phyloP scores from a whole-genome alignment of 2,329 filamentous ascomycete genomes.

The Arthrobotrys conoides region DNA sequence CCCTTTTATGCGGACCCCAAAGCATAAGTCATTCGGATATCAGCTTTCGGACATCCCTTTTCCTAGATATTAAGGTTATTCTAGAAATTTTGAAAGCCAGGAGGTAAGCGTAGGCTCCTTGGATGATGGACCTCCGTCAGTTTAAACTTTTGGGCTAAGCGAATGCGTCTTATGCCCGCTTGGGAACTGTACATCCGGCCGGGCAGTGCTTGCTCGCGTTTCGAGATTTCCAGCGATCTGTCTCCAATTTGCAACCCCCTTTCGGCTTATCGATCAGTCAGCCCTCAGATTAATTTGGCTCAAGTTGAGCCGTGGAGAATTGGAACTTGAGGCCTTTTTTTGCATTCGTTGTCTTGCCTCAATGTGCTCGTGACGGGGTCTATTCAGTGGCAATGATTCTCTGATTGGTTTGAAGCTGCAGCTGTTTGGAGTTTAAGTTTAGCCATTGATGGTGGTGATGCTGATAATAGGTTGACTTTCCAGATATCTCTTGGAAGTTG shows the following conservation, averaged over 20 bases:
- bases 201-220: conserved; percentile 29
- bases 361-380: not conserved
- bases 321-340: not conserved
- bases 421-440: not conserved
- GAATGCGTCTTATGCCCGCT: conserved; percentile 56
- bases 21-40: not conserved
- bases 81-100: conserved; percentile 14
- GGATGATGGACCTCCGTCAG: conserved; percentile 33
- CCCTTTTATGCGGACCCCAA: conserved; percentile 14
- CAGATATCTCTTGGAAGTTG: too few relatives aligned
- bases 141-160: conserved; percentile 56
- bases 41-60: not conserved
- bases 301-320: not conserved
- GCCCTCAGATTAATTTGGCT: not conserved
- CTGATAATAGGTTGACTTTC: conserved; percentile 9
- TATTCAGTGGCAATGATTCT: not conserved
- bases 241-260: conserved; percentile 4
- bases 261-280: conserved; percentile 8
- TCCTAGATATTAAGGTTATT: not conserved
- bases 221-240: conserved; percentile 47
- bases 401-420: conserved; percentile 2
- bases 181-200: conserved; percentile 36
- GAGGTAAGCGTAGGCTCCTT: conserved; percentile 8
- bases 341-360: conserved; percentile 29
- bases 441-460: not conserved